A percentile compares a stretch with the other conserved stretches of the same genome.
Evolutionary conservation across 2,329 filamentous ascomycete species (phyloP).

Genomic region (Emergomyces pasteurianus): DNA sequence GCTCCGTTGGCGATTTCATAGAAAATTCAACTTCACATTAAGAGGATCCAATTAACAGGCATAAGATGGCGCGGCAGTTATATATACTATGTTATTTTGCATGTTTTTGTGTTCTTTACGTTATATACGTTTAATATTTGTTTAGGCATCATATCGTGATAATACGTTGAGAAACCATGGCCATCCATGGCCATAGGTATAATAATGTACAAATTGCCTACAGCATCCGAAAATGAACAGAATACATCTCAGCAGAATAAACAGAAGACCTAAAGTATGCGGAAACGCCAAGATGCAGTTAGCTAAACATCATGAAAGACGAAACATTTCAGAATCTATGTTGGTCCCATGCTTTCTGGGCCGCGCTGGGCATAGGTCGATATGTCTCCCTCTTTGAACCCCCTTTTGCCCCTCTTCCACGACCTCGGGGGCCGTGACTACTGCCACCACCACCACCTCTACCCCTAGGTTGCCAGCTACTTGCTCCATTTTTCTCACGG

Average conservation of each 20-base stretch:
- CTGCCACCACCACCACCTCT: slow-evolving; percentile 11
- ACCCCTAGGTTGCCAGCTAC: slow-evolving; percentile 12
- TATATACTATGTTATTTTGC: no score
- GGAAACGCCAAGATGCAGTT: neutral
- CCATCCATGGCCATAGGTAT: neutral
- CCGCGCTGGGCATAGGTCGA: slow-evolving; percentile 23
- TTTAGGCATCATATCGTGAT: neutral
- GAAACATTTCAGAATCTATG: slow-evolving; percentile 15
- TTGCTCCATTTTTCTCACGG: slow-evolving; percentile 9
- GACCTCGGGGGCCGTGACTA: slow-evolving; percentile 13
- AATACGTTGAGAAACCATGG: neutral
- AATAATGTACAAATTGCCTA: neutral
- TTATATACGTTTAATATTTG: neutral
- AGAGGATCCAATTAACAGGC: neutral
- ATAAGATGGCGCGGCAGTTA: neutral
- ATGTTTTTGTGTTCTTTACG: no score
- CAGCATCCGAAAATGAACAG: neutral
- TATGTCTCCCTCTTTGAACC: slow-evolving; percentile 16
- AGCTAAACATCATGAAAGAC: neutral
- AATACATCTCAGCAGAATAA: neutral
- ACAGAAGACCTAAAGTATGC: neutral
- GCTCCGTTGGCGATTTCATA: neutral
- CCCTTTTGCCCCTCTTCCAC: slow-evolving; percentile 8
- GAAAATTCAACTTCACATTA: neutral
- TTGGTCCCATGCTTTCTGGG: slow-evolving; percentile 22